phyloP scores from a whole-genome alignment of 1,139 yeast species.

The Chernovozyma sophiae-reginae region DNA sequence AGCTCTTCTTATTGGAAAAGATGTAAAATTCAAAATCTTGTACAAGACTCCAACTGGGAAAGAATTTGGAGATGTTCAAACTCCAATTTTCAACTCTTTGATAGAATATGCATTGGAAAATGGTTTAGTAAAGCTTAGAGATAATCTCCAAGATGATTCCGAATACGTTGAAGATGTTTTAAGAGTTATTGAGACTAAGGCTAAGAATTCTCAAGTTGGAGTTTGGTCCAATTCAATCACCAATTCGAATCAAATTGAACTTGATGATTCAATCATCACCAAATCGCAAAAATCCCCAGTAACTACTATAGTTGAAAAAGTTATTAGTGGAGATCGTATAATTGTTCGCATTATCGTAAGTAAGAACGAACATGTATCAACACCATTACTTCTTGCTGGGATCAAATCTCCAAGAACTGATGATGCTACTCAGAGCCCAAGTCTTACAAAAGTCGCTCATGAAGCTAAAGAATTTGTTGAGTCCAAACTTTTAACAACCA shows the following conservation, averaged over 20 bases:
- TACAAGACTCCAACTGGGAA: conserved; percentile 52
- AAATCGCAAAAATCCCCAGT: conserved; percentile 41
- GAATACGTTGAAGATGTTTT: conserved; percentile 24
- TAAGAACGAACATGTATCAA: conserved; percentile 40
- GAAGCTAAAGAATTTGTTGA: conserved; percentile 67
- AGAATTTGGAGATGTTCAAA: conserved; percentile 68
- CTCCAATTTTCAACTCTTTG: conserved; percentile 63
- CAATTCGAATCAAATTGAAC: conserved; percentile 12
- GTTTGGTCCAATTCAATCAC: conserved; percentile 42
- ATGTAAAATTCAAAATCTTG: conserved; percentile 54
- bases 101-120: conserved; percentile 52
- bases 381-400: conserved; percentile 70
- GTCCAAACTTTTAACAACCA: conserved; percentile 60
- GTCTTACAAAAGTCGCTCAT: conserved; percentile 53
- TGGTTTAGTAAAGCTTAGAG: conserved; percentile 64
- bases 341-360: conserved; percentile 52
- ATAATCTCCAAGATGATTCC: conserved; percentile 38
- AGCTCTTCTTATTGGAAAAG: conserved; percentile 64
- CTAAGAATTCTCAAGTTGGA: conserved; percentile 48
- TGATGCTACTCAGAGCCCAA: conserved; percentile 30
- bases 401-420: conserved; percentile 69
- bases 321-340: conserved; percentile 73
- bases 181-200: conserved; percentile 44
- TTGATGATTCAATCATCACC: conserved; percentile 34
- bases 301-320: conserved; percentile 66